Conservation (phyloP, 306 rosid species). For the Cucurbita pepo region DNA sequence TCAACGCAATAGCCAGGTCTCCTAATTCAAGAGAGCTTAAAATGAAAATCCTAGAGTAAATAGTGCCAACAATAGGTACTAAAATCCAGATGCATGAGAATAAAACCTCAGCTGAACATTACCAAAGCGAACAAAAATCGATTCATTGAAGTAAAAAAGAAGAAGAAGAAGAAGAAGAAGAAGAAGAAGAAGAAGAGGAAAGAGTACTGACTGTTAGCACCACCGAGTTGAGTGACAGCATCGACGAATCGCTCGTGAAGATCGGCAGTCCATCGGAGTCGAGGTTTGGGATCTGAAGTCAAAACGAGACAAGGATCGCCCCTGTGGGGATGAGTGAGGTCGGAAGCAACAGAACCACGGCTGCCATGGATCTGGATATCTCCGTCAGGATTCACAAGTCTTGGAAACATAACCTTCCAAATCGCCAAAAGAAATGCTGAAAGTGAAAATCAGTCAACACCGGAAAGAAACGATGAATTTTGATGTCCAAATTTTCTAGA, state of each 20-base stretch:
- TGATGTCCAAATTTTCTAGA: neutral
- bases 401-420: conserved; percentile 38
- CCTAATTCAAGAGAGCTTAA: neutral
- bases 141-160: neutral
- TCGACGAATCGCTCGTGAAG: conserved; percentile 90
- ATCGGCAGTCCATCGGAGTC: conserved; percentile 98
- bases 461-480: neutral
- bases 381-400: conserved; percentile 50
- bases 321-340: conserved; percentile 20
- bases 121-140: neutral
- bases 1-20: neutral
- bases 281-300: conserved; percentile 97
- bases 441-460: neutral
- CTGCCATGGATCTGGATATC: conserved; percentile 35
- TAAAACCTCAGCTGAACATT: neutral
- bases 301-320: conserved; percentile 88
- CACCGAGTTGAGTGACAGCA: conserved; percentile 95
- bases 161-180: neutral
- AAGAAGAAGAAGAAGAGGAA: neutral
- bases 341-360: conserved; percentile 10
- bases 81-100: neutral
- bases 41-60: neutral
- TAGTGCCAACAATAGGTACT: neutral
- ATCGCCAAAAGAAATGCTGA: neutral
- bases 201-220: conserved; percentile 45